Evolutionary conservation across 2,329 filamentous ascomycete species (phyloP), one percentile per base, ranked within the genome.

Genomic region (Phialemoniopsis sp.): DNA sequence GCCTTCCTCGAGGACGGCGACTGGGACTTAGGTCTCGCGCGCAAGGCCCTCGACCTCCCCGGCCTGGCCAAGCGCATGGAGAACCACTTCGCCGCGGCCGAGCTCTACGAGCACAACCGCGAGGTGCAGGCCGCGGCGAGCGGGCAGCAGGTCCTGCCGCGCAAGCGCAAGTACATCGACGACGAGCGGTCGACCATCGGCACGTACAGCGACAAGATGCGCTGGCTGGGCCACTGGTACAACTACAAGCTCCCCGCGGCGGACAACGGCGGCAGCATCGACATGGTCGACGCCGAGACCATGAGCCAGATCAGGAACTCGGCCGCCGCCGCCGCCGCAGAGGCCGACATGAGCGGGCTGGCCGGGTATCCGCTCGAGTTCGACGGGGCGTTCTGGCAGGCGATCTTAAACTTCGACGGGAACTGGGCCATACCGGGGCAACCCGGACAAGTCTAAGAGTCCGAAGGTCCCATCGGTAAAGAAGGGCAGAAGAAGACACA

Each of bases 211-310:
- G 59, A 59, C 37, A 66, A 63, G 41, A 38, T 64, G 6, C 51
- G 58, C 2, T 67, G 64, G 64, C 61, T 68, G 13, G 46, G 58
- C 14, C 57, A 62, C n/a, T 68, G 65, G 66, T 67, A 59, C 32
- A 12, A 38, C 7, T 34, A 42, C 18, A 47, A 42, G 32, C 30
- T 46, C 14, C 34, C 42, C 9, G 15, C 29, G 13, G 34, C 35
- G 12, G 34, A 31, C n/a, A n/a, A n/a, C n/a, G n/a, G n/a, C n/a
- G n/a, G 31, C 38, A 29, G 15, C 19, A n/a, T 19, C n/a, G 4
- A 16, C 28, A 32, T 32, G n/a, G 6, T 13, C n/a, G 8, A 21
- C 18, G 30, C 17, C 8, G 19, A 21, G 4, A 14, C 14, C 19
- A 14, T 18, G 30, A 13, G 29, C 14, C 13, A 19, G 21, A 3